A percentile compares a stretch with the other conserved stretches of the same genome.
Conservation (phyloP, 257 asterid species). For the Solanum dulcamara region DNA sequence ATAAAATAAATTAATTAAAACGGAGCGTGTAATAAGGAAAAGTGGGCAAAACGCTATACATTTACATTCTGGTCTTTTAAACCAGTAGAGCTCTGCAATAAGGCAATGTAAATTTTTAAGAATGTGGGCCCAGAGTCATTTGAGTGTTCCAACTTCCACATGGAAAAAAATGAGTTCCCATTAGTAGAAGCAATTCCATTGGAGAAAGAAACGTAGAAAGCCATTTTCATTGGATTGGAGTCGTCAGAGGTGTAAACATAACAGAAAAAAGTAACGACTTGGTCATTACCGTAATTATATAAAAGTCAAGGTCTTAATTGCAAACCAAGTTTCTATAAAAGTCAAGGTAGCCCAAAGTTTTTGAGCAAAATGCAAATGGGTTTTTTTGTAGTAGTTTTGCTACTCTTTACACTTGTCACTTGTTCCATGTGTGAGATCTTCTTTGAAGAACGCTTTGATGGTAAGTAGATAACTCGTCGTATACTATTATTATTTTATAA, state of each 20-base stretch:
- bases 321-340: neutral
- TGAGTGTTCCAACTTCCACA: neutral
- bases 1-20: too few relatives aligned
- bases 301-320: neutral
- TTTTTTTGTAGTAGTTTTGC: neutral
- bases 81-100: too few relatives aligned
- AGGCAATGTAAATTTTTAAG: too few relatives aligned
- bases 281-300: neutral
- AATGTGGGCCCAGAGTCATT: neutral
- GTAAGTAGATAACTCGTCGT: conserved; percentile 11
- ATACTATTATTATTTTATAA: neutral
- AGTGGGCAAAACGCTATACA: too few relatives aligned
- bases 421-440: conserved; percentile 49
- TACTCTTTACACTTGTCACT: conserved; percentile 18
- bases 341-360: neutral
- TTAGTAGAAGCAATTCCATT: conserved; percentile 20
- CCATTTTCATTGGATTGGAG: conserved; percentile 24
- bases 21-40: too few relatives aligned
- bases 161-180: neutral
- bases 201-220: conserved; percentile 31
- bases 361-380: conserved; percentile 11
- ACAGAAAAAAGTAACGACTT: neutral
- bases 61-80: too few relatives aligned
- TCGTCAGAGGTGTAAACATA: conserved; percentile 5
- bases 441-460: conserved; percentile 90